phyloP scores from a whole-genome alignment of 495 filamentous ascomycete genomes.

The Trichoderma gamsii region DNA sequence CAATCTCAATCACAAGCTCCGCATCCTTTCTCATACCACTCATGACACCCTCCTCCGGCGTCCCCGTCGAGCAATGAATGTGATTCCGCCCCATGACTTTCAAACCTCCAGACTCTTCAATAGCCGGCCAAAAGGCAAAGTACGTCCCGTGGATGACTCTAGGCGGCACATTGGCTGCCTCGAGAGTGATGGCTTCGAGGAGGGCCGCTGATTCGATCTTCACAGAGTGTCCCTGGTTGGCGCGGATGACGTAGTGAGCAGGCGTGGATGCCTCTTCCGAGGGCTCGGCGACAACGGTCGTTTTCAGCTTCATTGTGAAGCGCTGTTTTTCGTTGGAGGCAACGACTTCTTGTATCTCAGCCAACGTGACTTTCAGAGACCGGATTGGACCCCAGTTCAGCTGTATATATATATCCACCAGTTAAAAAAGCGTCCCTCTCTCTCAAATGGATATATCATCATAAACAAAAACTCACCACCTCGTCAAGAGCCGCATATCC shows the following conservation, averaged over 20 bases:
- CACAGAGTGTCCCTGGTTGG: conserved; percentile 85
- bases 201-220: conserved; percentile 61
- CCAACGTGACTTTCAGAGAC: conserved; percentile 62
- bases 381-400: conserved; percentile 65
- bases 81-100: conserved; percentile 76
- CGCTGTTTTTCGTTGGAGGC: conserved; percentile 81
- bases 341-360: conserved; percentile 68
- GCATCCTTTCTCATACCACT: conserved; percentile 80
- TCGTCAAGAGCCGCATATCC: conserved; percentile 75
- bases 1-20: conserved; percentile 73
- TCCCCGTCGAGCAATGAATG: conserved; percentile 74
- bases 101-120: conserved; percentile 67
- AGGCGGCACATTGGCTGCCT: conserved; percentile 48
- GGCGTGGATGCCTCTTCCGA: conserved; percentile 37
- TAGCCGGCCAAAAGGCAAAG: conserved; percentile 64
- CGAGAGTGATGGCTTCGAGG: conserved; percentile 56
- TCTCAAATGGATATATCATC: background rate
- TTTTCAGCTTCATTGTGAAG: conserved; percentile 56
- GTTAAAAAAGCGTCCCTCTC: background rate
- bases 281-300: conserved; percentile 29
- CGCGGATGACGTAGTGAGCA: conserved; percentile 77
- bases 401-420: conserved; percentile 30
- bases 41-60: conserved; percentile 58
- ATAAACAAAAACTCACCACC: conserved; percentile 52
- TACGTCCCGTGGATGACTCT: conserved; percentile 84